Percentiles rank a stretch among this genome's conserved stretches.
These are phyloP conservation scores for Agapanthus africanus DNA, from an alignment of 106 monocot species.

Conservation along the genomic window DNA sequence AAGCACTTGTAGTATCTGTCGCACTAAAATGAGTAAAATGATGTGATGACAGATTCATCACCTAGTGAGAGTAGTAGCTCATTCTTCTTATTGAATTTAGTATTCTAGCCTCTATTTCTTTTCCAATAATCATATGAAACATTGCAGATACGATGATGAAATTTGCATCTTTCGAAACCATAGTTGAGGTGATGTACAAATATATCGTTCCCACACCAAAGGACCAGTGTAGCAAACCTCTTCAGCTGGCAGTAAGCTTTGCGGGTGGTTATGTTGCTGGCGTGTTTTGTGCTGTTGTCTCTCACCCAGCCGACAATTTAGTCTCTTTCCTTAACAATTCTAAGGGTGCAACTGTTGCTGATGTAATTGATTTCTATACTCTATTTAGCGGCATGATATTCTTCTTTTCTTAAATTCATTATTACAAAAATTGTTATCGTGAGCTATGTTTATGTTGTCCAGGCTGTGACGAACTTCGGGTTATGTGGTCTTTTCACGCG, in stretches of 20 bases:
- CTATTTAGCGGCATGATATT: too few species aligned
- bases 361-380: conserved; percentile 24
- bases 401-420: background rate
- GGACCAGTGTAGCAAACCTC: conserved; percentile 32
- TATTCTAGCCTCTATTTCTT: too few species aligned
- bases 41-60: too few species aligned
- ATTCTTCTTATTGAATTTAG: too few species aligned
- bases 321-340: conserved; percentile 63
- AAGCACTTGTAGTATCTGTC: too few species aligned
- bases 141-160: too few species aligned
- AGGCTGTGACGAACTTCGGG: conserved; percentile 38
- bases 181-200: conserved; percentile 47
- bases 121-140: too few species aligned
- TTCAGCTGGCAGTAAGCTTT: conserved; percentile 40
- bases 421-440: background rate
- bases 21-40: too few species aligned
- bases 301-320: conserved; percentile 61
- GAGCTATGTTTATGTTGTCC: background rate
- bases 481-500: conserved; percentile 32
- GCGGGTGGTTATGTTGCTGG: conserved; percentile 46
- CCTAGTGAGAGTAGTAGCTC: too few species aligned
- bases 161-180: conserved; percentile 54
- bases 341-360: conserved; percentile 52
- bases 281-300: conserved; percentile 41
- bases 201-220: conserved; percentile 41